A percentile compares a stretch with the other conserved stretches of the same genome.
Evolutionary conservation across 305 asterid genomes (phyloP).

Genomic region (Fraxinus sp.): DNA sequence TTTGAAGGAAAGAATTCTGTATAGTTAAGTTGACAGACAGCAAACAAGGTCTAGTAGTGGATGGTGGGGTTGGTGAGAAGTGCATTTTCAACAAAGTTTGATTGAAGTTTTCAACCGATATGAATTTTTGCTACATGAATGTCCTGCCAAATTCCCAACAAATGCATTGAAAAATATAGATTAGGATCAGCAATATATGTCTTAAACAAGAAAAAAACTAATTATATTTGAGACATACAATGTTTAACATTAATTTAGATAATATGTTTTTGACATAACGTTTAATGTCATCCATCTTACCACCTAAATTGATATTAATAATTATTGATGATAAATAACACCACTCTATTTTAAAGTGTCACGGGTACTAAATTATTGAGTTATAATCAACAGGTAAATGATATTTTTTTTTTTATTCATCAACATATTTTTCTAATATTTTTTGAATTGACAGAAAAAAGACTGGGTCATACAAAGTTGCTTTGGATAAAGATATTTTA

Average conservation of each 20-base stretch:
- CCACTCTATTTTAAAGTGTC: neutral
- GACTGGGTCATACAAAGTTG: neutral
- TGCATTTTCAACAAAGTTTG: neutral
- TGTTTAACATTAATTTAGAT: neutral
- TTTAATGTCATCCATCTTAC: too few relatives aligned
- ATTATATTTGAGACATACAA: neutral
- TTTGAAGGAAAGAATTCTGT: neutral
- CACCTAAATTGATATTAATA: too few relatives aligned
- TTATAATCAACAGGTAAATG: neutral
- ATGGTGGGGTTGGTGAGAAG: neutral
- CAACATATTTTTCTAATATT: neutral
- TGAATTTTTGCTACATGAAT: neutral
- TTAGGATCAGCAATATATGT: neutral
- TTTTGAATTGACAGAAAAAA: neutral
- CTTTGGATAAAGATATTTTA: neutral
- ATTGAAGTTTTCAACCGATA: neutral
- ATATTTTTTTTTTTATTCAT: neutral
- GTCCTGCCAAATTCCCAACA: neutral
- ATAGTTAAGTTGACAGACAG: neutral
- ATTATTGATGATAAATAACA: neutral
- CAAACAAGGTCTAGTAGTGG: neutral
- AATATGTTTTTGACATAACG: neutral
- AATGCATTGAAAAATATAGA: neutral
- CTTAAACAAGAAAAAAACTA: neutral
- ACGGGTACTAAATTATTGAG: neutral